phyloP scores from a whole-genome alignment of 768 basidiomycete genomes.

The Agaricus blazei region DNA sequence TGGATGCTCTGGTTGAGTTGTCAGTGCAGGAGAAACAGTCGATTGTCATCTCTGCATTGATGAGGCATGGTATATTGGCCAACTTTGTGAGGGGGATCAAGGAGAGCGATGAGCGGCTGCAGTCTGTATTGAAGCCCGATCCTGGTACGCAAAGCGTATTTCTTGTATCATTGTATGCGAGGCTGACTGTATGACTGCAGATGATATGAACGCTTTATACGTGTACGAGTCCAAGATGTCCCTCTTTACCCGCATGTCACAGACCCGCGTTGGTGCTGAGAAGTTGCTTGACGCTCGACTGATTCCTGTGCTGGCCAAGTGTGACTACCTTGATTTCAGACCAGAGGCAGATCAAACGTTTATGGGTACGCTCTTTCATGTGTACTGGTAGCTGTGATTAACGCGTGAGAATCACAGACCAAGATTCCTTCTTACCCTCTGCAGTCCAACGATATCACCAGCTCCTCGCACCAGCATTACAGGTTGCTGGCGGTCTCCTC shows the following conservation, averaged over 20 bases:
- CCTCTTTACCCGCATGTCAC: constrained; percentile 77
- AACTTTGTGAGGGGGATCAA: constrained; percentile 84
- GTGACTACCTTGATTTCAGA: constrained; percentile 82
- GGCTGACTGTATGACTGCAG: constrained; percentile 31
- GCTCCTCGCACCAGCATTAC: constrained; percentile 79
- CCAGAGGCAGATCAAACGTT: constrained; percentile 82
- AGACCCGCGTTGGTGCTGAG: constrained; percentile 81
- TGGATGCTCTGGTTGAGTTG: constrained; percentile 76
- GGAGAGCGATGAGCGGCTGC: constrained; percentile 71
- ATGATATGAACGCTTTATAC: constrained; percentile 86
- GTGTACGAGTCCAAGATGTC: constrained; percentile 96
- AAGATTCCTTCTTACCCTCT: constrained; percentile 82
- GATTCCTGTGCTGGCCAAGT: constrained; percentile 69
- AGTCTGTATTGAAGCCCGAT: constrained; percentile 79
- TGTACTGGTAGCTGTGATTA: background rate
- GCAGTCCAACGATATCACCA: constrained; percentile 90
- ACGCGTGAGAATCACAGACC: constrained; percentile 39
- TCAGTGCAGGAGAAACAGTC: constrained; percentile 69
- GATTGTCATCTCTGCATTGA: constrained; percentile 50
- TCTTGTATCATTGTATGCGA: background rate
- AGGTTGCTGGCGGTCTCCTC: constrained; percentile 72
- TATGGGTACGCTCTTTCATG: constrained; percentile 46
- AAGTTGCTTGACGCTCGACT: constrained; percentile 74
- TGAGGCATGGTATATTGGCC: constrained; percentile 69
- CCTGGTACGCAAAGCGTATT: constrained; percentile 55